Evolutionary conservation across 2,329 filamentous ascomycete genomes (phyloP), one percentile per base, ranked within the genome.

Genomic region (Paecilomyces fulvus): DNA sequence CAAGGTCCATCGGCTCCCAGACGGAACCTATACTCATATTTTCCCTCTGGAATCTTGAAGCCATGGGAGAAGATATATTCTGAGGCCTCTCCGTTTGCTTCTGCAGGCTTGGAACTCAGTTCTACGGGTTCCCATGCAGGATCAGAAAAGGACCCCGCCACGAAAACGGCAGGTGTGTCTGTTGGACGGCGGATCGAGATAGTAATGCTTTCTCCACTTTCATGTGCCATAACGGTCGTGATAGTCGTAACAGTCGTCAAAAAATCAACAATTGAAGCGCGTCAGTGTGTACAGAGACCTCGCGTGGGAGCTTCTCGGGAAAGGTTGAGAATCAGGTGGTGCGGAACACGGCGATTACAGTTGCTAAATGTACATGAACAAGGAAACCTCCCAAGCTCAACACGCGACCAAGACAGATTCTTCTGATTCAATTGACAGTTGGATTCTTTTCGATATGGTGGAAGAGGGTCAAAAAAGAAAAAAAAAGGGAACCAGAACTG

Each of bases 61-160:
- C 62, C 58, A 25, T 56, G 59, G 23, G 56, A 64, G 55, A 65
- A 66, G 8, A 65, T 55, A 54, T 58, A 66, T 51, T 61, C 57
- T 48, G 60, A 56, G 54, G 60, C 54, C 28, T 62, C 60, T 30
- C 59, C 49, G 48, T 57, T 48, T 31, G 56, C 53, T 49, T 60
- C 58, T 25, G 63, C 46, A 12, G 61, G 60, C 54, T 67, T 64
- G 31, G 59, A 56, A 53, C 53, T 61, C 12, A 67, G 60, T 56
- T 67, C 62, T 53, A 67, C 50, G 1, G 62, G 64, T 31, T 65
- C 58, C 66, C 66, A 68, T 21, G 64, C 58, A 50, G 66, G 65
- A 8, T 67, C 60, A 49, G 66, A 64, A 59, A 69, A 67, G 33
- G 65, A 62, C 23, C 61, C 63, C 30, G 61, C 61, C 49, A 69